Evolutionary conservation across 2,329 filamentous ascomycete species (phyloP).

Genomic region (Phoma sp.): DNA sequence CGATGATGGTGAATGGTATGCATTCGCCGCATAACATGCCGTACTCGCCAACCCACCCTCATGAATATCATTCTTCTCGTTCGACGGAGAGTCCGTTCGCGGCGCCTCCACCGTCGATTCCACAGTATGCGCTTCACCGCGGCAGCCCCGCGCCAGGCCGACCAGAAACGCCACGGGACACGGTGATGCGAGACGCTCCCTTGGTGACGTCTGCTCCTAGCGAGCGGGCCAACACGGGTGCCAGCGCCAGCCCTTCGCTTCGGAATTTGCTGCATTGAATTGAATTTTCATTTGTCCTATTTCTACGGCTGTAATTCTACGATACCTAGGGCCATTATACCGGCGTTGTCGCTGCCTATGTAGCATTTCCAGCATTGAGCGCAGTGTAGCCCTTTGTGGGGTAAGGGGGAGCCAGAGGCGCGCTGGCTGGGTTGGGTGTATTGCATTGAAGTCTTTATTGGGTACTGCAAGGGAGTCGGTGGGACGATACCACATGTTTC

Average conservation of each 20-base stretch:
- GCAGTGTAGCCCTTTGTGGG: conserved; percentile 14
- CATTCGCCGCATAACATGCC: conserved; percentile 46
- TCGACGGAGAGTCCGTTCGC: conserved; percentile 46
- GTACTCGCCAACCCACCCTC: conserved; percentile 46
- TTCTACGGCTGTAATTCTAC: conserved; percentile 17
- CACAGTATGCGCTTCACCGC: conserved; percentile 40
- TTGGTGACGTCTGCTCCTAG: conserved; percentile 33
- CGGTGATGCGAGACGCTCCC: conserved; percentile 42
- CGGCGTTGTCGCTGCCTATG: conserved; percentile 28
- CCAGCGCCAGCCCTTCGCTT: conserved; percentile 57
- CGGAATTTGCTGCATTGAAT: conserved; percentile 55
- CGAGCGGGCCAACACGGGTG: conserved; percentile 43
- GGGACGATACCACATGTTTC: conserved; percentile 43
- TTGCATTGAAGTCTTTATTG: conserved; percentile 23
- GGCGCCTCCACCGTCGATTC: conserved; percentile 33
- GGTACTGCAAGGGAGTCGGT: conserved; percentile 29
- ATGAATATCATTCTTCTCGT: conserved; percentile 42
- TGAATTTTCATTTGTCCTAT: conserved; percentile 16
- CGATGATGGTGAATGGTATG: conserved; percentile 47
- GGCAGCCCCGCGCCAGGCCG: conserved; percentile 42
- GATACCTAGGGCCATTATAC: conserved; percentile 24
- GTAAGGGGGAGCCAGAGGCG: conserved; percentile 3
- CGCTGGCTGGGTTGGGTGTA: not conserved
- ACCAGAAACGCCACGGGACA: conserved; percentile 44
- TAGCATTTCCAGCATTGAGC: conserved; percentile 24